phyloP scores from a whole-genome alignment of 495 filamentous ascomycete species.

The Neurospora sp. region DNA sequence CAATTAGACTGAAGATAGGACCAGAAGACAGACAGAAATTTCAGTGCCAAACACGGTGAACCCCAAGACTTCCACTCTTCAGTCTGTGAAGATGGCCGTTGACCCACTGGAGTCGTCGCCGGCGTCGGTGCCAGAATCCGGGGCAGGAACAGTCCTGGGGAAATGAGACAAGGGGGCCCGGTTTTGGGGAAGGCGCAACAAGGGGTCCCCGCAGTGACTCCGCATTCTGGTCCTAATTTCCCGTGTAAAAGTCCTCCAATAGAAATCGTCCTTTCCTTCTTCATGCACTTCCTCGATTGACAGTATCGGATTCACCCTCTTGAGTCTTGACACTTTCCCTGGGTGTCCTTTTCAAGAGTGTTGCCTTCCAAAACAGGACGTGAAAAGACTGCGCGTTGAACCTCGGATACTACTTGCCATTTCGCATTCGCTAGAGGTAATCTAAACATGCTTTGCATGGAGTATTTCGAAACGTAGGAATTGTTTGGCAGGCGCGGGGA shows the following conservation, averaged over 20 bases:
- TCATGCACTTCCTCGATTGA: neutral
- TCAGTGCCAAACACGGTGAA: neutral
- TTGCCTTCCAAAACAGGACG: neutral
- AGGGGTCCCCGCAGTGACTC: constrained; percentile 9
- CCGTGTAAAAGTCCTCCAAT: constrained; percentile 11
- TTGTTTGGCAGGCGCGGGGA: neutral
- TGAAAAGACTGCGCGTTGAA: neutral
- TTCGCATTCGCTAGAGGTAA: neutral
- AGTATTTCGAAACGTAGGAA: neutral
- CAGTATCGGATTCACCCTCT: neutral
- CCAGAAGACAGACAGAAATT: neutral
- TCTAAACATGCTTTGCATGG: neutral
- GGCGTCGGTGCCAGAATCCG: neutral
- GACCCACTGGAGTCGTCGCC: neutral
- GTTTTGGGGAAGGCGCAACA: constrained; percentile 1
- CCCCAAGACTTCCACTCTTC: neutral
- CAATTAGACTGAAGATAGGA: neutral
- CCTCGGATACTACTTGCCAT: neutral
- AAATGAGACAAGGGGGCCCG: neutral
- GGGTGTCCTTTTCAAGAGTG: neutral
- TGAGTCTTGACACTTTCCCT: neutral
- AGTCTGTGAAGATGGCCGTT: neutral
- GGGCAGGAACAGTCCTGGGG: neutral
- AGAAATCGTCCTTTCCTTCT: neutral
- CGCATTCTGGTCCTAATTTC: constrained; percentile 13